phyloP scores from a whole-genome alignment of 2,329 filamentous ascomycete species.

The Hypoxylon sp. region DNA sequence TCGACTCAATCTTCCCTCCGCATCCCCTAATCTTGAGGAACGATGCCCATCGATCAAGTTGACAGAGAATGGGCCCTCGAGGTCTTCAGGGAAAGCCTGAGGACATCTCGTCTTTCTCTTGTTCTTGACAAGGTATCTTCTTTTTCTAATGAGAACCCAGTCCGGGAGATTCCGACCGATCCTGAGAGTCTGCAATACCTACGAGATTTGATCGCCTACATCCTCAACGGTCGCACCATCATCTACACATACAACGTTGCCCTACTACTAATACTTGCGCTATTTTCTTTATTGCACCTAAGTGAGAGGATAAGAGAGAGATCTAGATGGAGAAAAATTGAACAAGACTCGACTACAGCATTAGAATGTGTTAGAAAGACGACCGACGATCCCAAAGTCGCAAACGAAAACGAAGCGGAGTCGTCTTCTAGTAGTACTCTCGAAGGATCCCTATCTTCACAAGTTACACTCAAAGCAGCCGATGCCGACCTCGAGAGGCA shows the following conservation, averaged over 20 bases:
- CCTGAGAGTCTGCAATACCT: slow-evolving; percentile 58
- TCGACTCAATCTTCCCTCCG: slow-evolving; percentile 16
- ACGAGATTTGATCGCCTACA: slow-evolving; percentile 51
- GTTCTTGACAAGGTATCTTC: slow-evolving; percentile 26
- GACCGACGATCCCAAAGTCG: slow-evolving; percentile 30
- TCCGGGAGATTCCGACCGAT: slow-evolving; percentile 41
- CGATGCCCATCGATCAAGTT: slow-evolving; percentile 36
- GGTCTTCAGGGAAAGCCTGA: slow-evolving; percentile 46
- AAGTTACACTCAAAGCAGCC: slow-evolving; percentile 44
- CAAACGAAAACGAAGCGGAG: slow-evolving; percentile 41
- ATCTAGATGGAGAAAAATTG: slow-evolving; percentile 48
- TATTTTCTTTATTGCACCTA: slow-evolving; percentile 52
- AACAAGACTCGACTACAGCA: slow-evolving; percentile 27
- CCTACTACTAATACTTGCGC: slow-evolving; percentile 51
- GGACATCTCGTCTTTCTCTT: slow-evolving; percentile 37
- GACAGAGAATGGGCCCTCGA: slow-evolving; percentile 43
- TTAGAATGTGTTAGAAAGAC: slow-evolving; percentile 19
- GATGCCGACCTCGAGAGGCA: slow-evolving; percentile 56
- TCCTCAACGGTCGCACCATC: slow-evolving; percentile 56
- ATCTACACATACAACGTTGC: slow-evolving; percentile 56
- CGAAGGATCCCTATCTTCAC: slow-evolving; percentile 49
- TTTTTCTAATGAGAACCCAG: slow-evolving; percentile 21
- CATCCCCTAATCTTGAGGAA: slow-evolving; percentile 26
- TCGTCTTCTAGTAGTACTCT: slow-evolving; percentile 57
- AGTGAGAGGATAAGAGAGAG: slow-evolving; percentile 43